Evolutionary conservation across 768 basidiomycete species (phyloP), one percentile per base, ranked within the genome.

Genomic region (Pleurotus platypus): DNA sequence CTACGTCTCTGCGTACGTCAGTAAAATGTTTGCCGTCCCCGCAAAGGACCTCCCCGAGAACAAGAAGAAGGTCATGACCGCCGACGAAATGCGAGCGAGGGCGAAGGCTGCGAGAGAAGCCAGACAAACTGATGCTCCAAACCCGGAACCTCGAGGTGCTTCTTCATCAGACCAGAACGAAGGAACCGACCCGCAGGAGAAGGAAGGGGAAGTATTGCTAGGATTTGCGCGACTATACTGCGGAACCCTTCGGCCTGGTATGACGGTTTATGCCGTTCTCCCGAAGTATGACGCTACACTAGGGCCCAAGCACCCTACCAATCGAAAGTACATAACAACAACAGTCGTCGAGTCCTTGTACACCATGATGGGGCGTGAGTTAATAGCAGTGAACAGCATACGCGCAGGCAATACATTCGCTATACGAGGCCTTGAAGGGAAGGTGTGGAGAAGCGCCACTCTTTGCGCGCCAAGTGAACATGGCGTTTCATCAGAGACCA

Each of bases 1-100:
- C 0, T 83, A 73, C 57, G 77, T 94, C 11, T 83, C 87, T 13
- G 96, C 88, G 5, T 97, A 94, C 70, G 90, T 98, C 47, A 96
- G 92, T 79, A 99, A 98, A 71, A 99, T 98, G 96, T 98, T 98
- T 66, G 94, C 94, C 1, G 88, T 98, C 0, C 73, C 85, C n/a
- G 73, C 70, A 18, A 82, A 82, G 56, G 89, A 94, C 48, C 74
- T 99, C 20, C 96, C 96, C 0, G 90, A 94, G 66, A 87, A 90
- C 70, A 92, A 91, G 72, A 84, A 84, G 65, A 86, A 78, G 62
- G 75, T 81, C 15, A 64, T 92, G 47, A 92, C 89, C 0, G 89
- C 90, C 0, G 93, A 95, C 37, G 90, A 96, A 64, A 85, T 95
- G 83, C 79, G 90, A 16, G 72, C 74, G 8, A 78, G 79, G 58